phyloP scores from a whole-genome alignment of 306 rosid genomes.

The Canavalia ensiformis region DNA sequence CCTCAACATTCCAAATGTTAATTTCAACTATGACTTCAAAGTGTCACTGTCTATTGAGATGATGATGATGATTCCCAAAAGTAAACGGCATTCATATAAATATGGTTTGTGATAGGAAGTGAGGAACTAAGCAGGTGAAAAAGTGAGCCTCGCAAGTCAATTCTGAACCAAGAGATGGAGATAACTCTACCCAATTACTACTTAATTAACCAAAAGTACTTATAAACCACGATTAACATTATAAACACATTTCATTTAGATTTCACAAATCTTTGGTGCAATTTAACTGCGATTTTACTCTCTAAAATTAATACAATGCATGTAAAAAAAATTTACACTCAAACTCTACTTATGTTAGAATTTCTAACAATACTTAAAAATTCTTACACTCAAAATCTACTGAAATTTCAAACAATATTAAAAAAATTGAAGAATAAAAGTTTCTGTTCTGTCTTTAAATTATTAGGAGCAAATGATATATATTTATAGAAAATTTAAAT shows the following conservation, averaged over 20 bases:
- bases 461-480: too few species aligned
- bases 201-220: neutral
- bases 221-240: neutral
- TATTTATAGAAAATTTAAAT: too few species aligned
- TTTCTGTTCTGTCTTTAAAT: too few species aligned
- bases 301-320: too few species aligned
- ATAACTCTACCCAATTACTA: conserved; percentile 6
- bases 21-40: conserved; percentile 6
- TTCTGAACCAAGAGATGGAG: neutral
- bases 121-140: conserved; percentile 27
- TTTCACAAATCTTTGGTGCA: too few species aligned
- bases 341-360: too few species aligned
- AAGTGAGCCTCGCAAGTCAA: conserved; percentile 3
- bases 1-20: conserved; percentile 43
- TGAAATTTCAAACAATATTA: too few species aligned
- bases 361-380: too few species aligned
- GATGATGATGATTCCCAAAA: neutral
- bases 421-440: too few species aligned
- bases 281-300: too few species aligned
- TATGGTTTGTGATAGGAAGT: neutral
- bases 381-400: too few species aligned
- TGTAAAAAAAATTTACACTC: too few species aligned
- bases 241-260: neutral
- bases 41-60: neutral
- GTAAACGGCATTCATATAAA: conserved; percentile 21